phyloP scores from a whole-genome alignment of 495 filamentous ascomycete genomes.

The Penicillium tannophilum region DNA sequence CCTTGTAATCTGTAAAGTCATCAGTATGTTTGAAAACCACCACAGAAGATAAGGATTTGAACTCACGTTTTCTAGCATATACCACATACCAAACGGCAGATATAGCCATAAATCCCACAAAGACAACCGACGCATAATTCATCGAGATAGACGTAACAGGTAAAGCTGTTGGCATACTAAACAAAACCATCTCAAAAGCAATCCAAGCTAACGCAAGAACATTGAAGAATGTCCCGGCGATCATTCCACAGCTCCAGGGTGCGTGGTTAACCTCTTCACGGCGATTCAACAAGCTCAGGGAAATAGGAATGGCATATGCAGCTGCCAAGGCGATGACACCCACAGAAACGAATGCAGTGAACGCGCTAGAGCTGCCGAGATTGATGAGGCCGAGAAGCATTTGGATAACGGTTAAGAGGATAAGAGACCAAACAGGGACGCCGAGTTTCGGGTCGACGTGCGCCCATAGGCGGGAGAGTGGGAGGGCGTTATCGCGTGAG shows the following conservation, averaged over 20 bases:
- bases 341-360: slow-evolving; percentile 66
- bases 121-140: slow-evolving; percentile 67
- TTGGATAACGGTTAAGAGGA: slow-evolving; percentile 41
- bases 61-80: slow-evolving; percentile 50
- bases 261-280: slow-evolving; percentile 54
- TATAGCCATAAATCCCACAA: slow-evolving; percentile 55
- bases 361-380: slow-evolving; percentile 59
- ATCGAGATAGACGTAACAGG: slow-evolving; percentile 52
- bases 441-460: slow-evolving; percentile 30
- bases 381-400: slow-evolving; percentile 62
- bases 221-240: slow-evolving; percentile 59
- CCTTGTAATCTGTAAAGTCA: slow-evolving; percentile 41
- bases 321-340: slow-evolving; percentile 62
- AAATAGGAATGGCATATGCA: slow-evolving; percentile 61
- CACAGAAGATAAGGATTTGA: slow-evolving; percentile 8
- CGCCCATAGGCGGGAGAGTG: slow-evolving; percentile 36
- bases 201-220: slow-evolving; percentile 61
- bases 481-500: slow-evolving; percentile 55
- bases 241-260: slow-evolving; percentile 56
- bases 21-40: slow-evolving; percentile 12
- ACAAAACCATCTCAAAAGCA: slow-evolving; percentile 59
- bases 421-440: slow-evolving; percentile 41
- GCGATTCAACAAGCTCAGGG: slow-evolving; percentile 53
- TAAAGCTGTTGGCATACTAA: slow-evolving; percentile 53
- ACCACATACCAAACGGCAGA: slow-evolving; percentile 46